Evolutionary conservation across 768 basidiomycete species (phyloP), one percentile per base, ranked within the genome.

Genomic region (Russula abietina): DNA sequence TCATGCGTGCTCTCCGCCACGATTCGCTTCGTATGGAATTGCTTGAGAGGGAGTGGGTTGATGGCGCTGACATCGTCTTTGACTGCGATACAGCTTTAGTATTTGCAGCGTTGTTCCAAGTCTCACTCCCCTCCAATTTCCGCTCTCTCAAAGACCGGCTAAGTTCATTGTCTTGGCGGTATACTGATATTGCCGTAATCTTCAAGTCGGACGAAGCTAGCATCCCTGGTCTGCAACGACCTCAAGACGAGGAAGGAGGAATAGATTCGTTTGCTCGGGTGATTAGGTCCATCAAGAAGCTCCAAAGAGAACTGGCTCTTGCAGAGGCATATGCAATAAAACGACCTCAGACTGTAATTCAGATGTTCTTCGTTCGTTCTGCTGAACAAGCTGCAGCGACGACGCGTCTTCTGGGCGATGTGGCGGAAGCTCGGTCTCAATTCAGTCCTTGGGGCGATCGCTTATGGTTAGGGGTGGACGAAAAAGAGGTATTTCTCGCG

Each of bases 231-330:
- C 89, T 86, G 69, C 82, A 87, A 0, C 82, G 83, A 3, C 85
- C 87, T 0, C 48, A 55, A 52, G 54, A 43, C 10, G 48, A 55
- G 19, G 32, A 33, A 45, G 33, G 36, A 43, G 39, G 33, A 36
- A 45, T 10, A 7, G 28, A 51, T 45, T 51, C 56, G 19, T 36
- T 22, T 45, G 9, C 53, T 50, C 46, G 19, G 28, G 79, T 88
- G 43, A 67, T 88, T 60, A 90, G 87, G 66, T 84, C 87, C 0
- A 74, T 91, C 68, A 85, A 82, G 72, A 87, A 81, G 70, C 79
- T 93, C 33, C 75, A 83, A 60, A 76, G 90, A 57, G 82, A 84
- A 65, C 56, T 91, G 26, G 78, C 73, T 26, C 83, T 93, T 17
- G 77, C 81, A 0, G 86, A 86, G 63, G 88, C 80, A 1, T 85